Evolutionary conservation across 2,329 filamentous ascomycete species (phyloP).

Genomic region (Aspergillus sp.): DNA sequence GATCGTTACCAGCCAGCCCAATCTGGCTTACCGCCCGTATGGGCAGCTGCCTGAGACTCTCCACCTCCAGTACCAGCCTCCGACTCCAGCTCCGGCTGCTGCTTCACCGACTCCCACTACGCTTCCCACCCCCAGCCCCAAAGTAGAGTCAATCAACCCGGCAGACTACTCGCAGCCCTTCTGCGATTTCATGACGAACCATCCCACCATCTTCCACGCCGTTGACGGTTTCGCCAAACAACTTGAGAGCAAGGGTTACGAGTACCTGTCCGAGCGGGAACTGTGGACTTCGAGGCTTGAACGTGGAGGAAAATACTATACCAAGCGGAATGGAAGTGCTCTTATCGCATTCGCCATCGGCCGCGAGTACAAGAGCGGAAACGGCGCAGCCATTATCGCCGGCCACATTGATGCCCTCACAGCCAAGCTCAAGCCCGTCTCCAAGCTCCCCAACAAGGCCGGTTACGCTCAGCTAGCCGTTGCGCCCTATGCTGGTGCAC

Average conservation of each 20-base stretch:
- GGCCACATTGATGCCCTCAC: slow-evolving; percentile 94
- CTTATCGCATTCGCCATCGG: slow-evolving; percentile 86
- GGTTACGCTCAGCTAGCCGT: slow-evolving; percentile 90
- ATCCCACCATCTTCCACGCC: slow-evolving; percentile 92
- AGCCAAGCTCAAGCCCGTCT: slow-evolving; percentile 87
- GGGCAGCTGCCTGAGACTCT: slow-evolving; percentile 32
- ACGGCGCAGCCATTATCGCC: slow-evolving; percentile 85
- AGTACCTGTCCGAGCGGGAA: slow-evolving; percentile 75
- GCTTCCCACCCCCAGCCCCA: slow-evolving; percentile 20
- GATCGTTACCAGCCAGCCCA: slow-evolving; percentile 30
- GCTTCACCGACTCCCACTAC: neutral
- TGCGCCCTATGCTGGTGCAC: slow-evolving; percentile 85
- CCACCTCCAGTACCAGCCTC: slow-evolving; percentile 22
- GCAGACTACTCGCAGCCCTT: slow-evolving; percentile 81
- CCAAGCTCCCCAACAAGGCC: slow-evolving; percentile 78
- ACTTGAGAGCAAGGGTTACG: slow-evolving; percentile 73
- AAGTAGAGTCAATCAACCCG: slow-evolving; percentile 34
- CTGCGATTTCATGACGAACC: slow-evolving; percentile 82
- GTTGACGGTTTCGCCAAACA: slow-evolving; percentile 78
- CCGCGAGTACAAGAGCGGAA: slow-evolving; percentile 77
- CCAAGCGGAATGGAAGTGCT: slow-evolving; percentile 81
- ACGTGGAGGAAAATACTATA: slow-evolving; percentile 85
- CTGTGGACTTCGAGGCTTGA: slow-evolving; percentile 74
- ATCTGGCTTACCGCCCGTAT: slow-evolving; percentile 37
- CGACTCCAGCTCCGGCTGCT: neutral